A percentile compares a stretch with the other conserved stretches of the same genome.
phyloP scores from a whole-genome alignment of 352 stramenopile species.

The Pythium insidiosum region DNA sequence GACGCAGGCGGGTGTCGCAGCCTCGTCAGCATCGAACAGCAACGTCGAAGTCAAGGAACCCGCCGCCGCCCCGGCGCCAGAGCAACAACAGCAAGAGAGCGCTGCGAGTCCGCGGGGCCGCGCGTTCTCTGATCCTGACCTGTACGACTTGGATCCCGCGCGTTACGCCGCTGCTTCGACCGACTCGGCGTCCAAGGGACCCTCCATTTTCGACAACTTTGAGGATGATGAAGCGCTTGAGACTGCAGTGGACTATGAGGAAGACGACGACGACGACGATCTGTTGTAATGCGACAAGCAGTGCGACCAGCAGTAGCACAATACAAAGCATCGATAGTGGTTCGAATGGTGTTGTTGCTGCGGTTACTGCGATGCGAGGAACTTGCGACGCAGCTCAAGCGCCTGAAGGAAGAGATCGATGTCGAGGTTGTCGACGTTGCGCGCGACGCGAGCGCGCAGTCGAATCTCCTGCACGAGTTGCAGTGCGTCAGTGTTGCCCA shows the following conservation, averaged over 20 bases:
- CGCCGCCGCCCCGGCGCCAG: conserved; percentile 3
- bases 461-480: conserved; percentile 50
- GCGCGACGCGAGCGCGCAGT: conserved; percentile 54
- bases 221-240: conserved; percentile 52
- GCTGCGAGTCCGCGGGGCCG: background rate
- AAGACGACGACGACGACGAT: conserved; percentile 58
- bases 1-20: background rate
- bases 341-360: conserved; percentile 1
- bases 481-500: too few species aligned
- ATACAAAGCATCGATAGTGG: too few species aligned
- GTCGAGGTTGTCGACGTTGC: conserved; percentile 77
- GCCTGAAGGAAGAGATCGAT: conserved; percentile 73
- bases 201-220: conserved; percentile 71
- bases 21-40: too few species aligned
- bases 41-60: too few species aligned
- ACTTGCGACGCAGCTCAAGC: conserved; percentile 62
- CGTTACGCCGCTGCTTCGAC: background rate
- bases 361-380: conserved; percentile 37
- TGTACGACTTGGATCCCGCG: conserved; percentile 18
- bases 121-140: conserved; percentile 9
- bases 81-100: background rate
- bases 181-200: background rate
- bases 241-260: conserved; percentile 6
- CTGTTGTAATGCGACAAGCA: conserved; percentile 32
- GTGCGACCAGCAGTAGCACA: too few species aligned